Conservation (phyloP, 2,329 filamentous ascomycete genomes). For the Penicillium capsulatum region DNA sequence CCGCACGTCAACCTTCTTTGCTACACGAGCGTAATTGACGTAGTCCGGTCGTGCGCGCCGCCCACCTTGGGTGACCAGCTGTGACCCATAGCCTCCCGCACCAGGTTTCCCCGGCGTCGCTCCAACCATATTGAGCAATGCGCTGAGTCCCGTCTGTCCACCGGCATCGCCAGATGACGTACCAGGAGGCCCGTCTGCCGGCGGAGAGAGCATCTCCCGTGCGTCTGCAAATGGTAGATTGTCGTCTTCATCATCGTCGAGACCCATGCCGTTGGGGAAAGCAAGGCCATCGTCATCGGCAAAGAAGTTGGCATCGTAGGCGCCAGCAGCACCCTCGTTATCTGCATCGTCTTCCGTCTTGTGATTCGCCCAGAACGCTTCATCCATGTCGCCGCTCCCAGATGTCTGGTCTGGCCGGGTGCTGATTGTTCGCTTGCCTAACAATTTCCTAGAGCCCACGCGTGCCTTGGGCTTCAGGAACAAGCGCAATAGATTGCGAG, state of each 20-base stretch:
- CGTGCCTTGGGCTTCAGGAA: conserved; percentile 94
- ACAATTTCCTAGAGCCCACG: conserved; percentile 62
- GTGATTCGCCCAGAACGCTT: conserved; percentile 83
- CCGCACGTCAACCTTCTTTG: conserved; percentile 64
- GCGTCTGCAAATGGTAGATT: conserved; percentile 49
- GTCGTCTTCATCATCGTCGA: conserved; percentile 46
- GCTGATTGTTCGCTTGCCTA: conserved; percentile 42
- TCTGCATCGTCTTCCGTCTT: conserved; percentile 53
- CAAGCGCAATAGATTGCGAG: conserved; percentile 77
- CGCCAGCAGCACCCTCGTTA: conserved; percentile 62
- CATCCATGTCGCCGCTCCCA: conserved; percentile 77
- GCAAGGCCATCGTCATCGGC: conserved; percentile 60
- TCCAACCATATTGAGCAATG: conserved; percentile 39
- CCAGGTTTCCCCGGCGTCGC: conserved; percentile 37
- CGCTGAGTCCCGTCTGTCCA: conserved; percentile 36
- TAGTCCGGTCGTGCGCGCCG: conserved; percentile 59
- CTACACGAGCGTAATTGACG: conserved; percentile 61
- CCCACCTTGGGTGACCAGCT: conserved; percentile 59
- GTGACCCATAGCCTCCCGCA: conserved; percentile 56
- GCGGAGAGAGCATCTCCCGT: conserved; percentile 46
- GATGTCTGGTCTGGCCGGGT: conserved; percentile 50
- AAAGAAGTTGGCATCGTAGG: conserved; percentile 98
- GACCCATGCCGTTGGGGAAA: conserved; percentile 44
- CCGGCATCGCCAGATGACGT: conserved; percentile 32
- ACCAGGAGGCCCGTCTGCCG: conserved; percentile 32